A percentile compares a stretch with the other conserved stretches of the same genome.
These are phyloP conservation scores for Coniochaeta prunicola DNA, from an alignment of 2,329 filamentous ascomycete species.

Conservation along the genomic window DNA sequence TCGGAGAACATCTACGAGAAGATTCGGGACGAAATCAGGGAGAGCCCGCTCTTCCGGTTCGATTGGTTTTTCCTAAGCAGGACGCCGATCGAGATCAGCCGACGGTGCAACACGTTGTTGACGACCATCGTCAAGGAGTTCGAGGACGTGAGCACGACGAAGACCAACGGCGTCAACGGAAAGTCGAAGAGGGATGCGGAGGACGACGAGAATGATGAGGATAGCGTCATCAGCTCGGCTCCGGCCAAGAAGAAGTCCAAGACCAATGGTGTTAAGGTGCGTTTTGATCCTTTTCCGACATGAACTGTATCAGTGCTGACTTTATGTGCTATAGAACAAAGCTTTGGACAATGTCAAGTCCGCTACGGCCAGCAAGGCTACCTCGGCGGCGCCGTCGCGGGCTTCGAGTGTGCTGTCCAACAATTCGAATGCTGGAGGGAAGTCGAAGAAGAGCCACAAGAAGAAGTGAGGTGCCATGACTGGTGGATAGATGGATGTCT, in stretches of 20 bases:
- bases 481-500: neutral
- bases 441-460: slow-evolving; percentile 37
- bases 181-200: slow-evolving; percentile 65
- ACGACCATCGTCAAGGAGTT: slow-evolving; percentile 95
- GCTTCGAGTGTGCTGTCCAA: slow-evolving; percentile 84
- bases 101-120: slow-evolving; percentile 87
- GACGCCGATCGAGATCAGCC: slow-evolving; percentile 85
- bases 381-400: slow-evolving; percentile 70
- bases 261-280: slow-evolving; percentile 72
- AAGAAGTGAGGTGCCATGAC: slow-evolving; percentile 28
- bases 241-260: slow-evolving; percentile 95
- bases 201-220: slow-evolving; percentile 80
- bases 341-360: slow-evolving; percentile 82
- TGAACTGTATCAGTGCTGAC: neutral
- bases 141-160: slow-evolving; percentile 55
- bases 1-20: slow-evolving; percentile 84
- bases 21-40: slow-evolving; percentile 94
- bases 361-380: slow-evolving; percentile 59
- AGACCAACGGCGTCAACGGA: slow-evolving; percentile 46
- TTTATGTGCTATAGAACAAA: slow-evolving; percentile 65
- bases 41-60: slow-evolving; percentile 91
- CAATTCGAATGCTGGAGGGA: slow-evolving; percentile 45
- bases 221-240: slow-evolving; percentile 68
- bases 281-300: slow-evolving; percentile 18
- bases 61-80: slow-evolving; percentile 99